These are phyloP conservation scores for Penicillium sp. DNA, from an alignment of 2,329 filamentous ascomycete species.

Conservation along the genomic window DNA sequence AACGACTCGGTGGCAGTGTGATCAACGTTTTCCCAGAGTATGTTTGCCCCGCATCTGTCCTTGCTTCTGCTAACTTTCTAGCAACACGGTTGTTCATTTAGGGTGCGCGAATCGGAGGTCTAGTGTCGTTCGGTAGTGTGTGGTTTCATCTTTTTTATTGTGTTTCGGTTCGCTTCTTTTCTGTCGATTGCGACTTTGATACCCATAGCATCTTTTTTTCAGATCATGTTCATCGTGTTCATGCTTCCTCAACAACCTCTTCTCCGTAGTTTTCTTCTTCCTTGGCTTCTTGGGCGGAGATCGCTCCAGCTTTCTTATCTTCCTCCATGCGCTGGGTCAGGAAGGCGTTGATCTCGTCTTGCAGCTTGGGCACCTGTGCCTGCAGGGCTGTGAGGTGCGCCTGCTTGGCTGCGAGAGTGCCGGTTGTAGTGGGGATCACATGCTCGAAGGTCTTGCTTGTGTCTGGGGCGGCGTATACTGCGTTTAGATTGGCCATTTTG, in stretches of 20 bases:
- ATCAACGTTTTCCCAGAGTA: conserved; percentile 87
- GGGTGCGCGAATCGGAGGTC: conserved; percentile 63
- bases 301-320: conserved; percentile 50
- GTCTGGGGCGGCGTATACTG: conserved; percentile 33
- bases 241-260: conserved; percentile 69
- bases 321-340: conserved; percentile 64
- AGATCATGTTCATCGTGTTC: conserved; percentile 39
- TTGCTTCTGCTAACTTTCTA: conserved; percentile 27
- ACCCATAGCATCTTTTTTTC: conserved; percentile 28
- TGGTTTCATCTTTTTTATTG: conserved; percentile 2
- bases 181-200: conserved; percentile 32
- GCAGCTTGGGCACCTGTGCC: conserved; percentile 51
- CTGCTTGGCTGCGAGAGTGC: conserved; percentile 46
- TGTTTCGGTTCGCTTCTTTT: conserved; percentile 13
- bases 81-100: conserved; percentile 71
- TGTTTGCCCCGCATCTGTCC: conserved; percentile 30
- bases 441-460: conserved; percentile 36
- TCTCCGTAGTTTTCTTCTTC: conserved; percentile 74
- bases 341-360: conserved; percentile 60
- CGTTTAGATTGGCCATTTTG: conserved; percentile 20
- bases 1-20: conserved; percentile 86
- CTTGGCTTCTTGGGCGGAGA: conserved; percentile 42
- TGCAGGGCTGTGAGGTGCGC: conserved; percentile 56
- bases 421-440: conserved; percentile 24
- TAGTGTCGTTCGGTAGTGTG: conserved; percentile 21